A percentile compares a stretch with the other conserved stretches of the same genome.
phyloP scores from a whole-genome alignment of 2,329 filamentous ascomycete species.

The Penicillium paneum region DNA sequence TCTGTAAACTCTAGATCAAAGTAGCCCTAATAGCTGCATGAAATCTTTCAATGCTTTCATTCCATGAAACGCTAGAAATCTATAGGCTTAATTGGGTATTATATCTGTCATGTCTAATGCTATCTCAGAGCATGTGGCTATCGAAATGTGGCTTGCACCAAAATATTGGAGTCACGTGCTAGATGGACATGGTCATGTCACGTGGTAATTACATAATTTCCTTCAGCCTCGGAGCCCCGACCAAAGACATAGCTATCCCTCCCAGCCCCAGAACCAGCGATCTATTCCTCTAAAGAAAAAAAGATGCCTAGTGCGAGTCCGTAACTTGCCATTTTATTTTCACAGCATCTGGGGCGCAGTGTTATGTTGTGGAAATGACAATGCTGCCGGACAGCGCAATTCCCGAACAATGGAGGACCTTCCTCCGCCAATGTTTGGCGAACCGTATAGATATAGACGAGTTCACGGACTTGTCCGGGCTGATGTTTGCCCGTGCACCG shows the following conservation, averaged over 20 bases:
- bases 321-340: neutral
- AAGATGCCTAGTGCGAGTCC: neutral
- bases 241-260: slow-evolving; percentile 2
- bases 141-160: neutral
- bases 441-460: slow-evolving; percentile 38
- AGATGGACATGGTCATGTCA: fast-evolving
- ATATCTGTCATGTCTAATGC: neutral
- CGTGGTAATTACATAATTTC: neutral
- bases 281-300: neutral
- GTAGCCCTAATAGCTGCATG: no score
- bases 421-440: slow-evolving; percentile 37
- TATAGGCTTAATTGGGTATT: neutral
- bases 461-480: slow-evolving; percentile 37
- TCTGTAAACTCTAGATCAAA: neutral
- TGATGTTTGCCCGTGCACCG: slow-evolving; percentile 32
- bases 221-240: neutral
- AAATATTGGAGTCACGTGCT: neutral
- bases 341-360: neutral
- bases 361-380: slow-evolving; percentile 12
- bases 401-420: slow-evolving; percentile 37
- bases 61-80: no score
- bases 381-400: slow-evolving; percentile 23
- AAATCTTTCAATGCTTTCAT: no score
- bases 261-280: neutral
- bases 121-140: no score